Evolutionary conservation across 1,139 yeast genomes (phyloP), one percentile per base, ranked within the genome.

Genomic region (Scheffersomyces cryptocercus): DNA sequence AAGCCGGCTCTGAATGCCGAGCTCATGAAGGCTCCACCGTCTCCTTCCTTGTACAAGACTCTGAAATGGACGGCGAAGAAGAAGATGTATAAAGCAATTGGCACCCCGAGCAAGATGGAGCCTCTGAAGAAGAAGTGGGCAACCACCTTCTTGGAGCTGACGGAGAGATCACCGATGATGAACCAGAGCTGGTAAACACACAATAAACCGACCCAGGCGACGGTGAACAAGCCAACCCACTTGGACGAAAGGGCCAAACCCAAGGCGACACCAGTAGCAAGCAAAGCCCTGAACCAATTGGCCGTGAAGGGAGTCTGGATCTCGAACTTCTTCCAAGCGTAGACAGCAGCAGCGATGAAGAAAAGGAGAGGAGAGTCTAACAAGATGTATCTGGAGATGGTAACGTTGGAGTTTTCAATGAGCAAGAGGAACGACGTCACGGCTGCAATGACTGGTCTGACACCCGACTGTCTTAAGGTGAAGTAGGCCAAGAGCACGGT

Each of bases 151-250:
- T 64, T 66, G 7, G 83, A 55, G 10, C 84, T 59, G n/a, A 88
- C 77, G 2, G 78, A 61, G 60, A 91, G 77, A 67, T 95, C 99
- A 52, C 98, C 99, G 59, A 90, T 68, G 48, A 87, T 67, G 63
- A 88, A 81, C 97, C 97, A 91, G 55, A 93, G 67, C 61, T 88
- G 95, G 68, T 82, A 77, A 15, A 84, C 63, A 53, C 95, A 89
- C 50, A 82, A 64, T 5, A 78, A 42, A 38, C 99, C 99, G 48
- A 88, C 81, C 98, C 99, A 95, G 7, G 88, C 90, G 52, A 91
- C 67, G 33, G 99, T 93, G 74, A 93, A 93, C 38, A 93, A 71
- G 43, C 99, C 99, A 39, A 93, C 98, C 98, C 99, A 93, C 66
- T 95, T 95, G 37, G 96, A 84, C 36, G 91, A 82, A 29, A 86